Conservation (phyloP, 1,284 basidiomycete species). For the Ustilago crameri region DNA sequence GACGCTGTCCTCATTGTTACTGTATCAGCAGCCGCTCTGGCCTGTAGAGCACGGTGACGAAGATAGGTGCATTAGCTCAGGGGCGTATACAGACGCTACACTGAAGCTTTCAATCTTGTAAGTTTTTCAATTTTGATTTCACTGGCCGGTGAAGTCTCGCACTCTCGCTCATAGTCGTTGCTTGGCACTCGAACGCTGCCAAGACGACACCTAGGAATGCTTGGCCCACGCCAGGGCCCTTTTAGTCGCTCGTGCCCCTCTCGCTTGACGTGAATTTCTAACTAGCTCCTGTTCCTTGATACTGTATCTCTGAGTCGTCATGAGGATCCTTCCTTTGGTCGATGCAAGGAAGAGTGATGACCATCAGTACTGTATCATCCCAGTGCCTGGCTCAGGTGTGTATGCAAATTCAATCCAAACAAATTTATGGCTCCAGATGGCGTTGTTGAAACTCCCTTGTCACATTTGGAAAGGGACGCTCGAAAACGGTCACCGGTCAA, state of each 20-base stretch:
- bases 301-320: too few relatives aligned
- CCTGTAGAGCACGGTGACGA: not conserved
- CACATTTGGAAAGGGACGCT: too few relatives aligned
- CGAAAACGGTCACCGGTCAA: too few relatives aligned
- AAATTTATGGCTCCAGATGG: too few relatives aligned
- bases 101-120: too few relatives aligned
- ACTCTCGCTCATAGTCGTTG: not conserved
- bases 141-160: not conserved
- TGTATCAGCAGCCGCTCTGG: not conserved
- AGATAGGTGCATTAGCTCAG: conserved; percentile 4
- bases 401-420: too few relatives aligned
- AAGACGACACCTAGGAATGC: conserved; percentile 29
- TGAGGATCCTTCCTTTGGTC: too few relatives aligned
- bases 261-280: not conserved
- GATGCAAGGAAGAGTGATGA: too few relatives aligned
- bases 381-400: too few relatives aligned
- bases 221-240: conserved; percentile 5
- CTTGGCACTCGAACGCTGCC: conserved; percentile 17
- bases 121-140: too few relatives aligned
- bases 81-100: not conserved
- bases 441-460: too few relatives aligned
- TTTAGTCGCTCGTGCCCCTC: not conserved
- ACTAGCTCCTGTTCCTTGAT: not conserved
- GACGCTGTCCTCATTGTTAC: not conserved
- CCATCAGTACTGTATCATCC: too few relatives aligned